Conservation (phyloP, 2,329 filamentous ascomycete genomes). For the Arthrocladium fulminans region DNA sequence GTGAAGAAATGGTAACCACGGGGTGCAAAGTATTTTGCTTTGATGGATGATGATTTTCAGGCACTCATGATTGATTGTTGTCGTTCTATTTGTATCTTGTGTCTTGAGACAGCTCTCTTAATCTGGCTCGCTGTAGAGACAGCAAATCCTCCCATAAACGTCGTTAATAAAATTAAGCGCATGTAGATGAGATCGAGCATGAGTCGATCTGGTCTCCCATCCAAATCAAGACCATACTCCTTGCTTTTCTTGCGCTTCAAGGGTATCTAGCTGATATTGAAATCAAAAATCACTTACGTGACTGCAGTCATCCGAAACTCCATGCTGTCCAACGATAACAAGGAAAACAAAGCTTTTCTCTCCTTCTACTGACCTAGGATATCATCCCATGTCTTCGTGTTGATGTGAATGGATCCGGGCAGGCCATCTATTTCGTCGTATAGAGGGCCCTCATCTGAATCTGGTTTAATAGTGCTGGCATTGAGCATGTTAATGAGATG, state of each 20-base stretch:
- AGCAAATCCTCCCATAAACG: background rate
- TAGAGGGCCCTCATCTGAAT: background rate
- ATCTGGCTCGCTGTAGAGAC: too few relatives aligned
- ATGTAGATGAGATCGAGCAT: too few relatives aligned
- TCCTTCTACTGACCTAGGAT: constrained; percentile 10
- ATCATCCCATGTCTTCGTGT: constrained; percentile 22
- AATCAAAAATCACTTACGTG: background rate
- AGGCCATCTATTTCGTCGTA: constrained; percentile 6
- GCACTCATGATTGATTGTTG: too few relatives aligned
- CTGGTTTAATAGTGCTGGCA: constrained; percentile 5
- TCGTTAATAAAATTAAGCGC: too few relatives aligned
- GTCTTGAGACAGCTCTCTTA: too few relatives aligned
- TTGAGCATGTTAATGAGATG: constrained; percentile 14
- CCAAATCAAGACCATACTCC: background rate
- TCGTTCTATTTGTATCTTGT: too few relatives aligned
- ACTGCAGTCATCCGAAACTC: background rate
- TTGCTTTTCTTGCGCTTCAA: background rate
- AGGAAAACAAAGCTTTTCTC: background rate
- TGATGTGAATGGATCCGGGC: constrained; percentile 20
- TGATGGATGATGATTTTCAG: too few relatives aligned
- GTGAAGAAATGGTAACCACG: too few relatives aligned
- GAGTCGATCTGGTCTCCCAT: background rate
- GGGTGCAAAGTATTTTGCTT: too few relatives aligned
- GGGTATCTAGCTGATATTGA: background rate
- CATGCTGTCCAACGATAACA: background rate